phyloP scores from a whole-genome alignment of 2,329 filamentous ascomycete species.

The Phialemoniopsis sp. region DNA sequence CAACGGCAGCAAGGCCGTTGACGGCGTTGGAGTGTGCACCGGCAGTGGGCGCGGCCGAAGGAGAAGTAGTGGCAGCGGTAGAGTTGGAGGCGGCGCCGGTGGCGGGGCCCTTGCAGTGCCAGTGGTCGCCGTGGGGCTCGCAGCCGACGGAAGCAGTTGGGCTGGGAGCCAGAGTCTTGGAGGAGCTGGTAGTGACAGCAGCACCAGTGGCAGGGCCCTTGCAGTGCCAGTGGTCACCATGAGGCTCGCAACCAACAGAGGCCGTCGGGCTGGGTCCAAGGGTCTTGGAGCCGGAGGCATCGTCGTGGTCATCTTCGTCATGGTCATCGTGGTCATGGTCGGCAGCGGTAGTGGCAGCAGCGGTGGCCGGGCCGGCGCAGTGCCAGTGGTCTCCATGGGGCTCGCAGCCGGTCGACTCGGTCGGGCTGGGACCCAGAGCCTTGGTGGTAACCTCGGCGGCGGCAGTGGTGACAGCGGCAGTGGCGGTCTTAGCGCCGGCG shows the following conservation, averaged over 20 bases:
- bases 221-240: slow-evolving; percentile 32
- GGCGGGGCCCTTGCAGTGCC: slow-evolving; percentile 15
- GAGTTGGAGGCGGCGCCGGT: slow-evolving; percentile 1
- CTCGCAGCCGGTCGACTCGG: slow-evolving; percentile 21
- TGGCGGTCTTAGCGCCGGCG: too few species aligned
- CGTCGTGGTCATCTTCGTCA: slow-evolving; percentile 5
- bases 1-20: too few species aligned
- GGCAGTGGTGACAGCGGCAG: too few species aligned
- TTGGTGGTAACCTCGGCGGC: too few species aligned
- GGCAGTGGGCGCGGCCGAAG: too few species aligned
- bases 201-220: slow-evolving; percentile 5
- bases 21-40: too few species aligned
- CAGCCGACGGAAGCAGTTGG: slow-evolving; percentile 28
- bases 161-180: slow-evolving; percentile 18
- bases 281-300: slow-evolving; percentile 9
- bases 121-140: slow-evolving; percentile 33
- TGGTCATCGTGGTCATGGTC: slow-evolving; percentile 4
- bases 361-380: not conserved
- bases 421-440: slow-evolving; percentile 17
- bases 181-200: slow-evolving; percentile 4
- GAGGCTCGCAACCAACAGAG: slow-evolving; percentile 26
- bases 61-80: too few species aligned
- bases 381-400: slow-evolving; percentile 28
- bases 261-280: slow-evolving; percentile 28
- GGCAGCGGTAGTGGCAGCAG: slow-evolving; percentile 1